Percentiles rank a stretch among this genome's conserved stretches.
phyloP scores from a whole-genome alignment of 2,329 filamentous ascomycete genomes.

The Colletotrichum sojae region DNA sequence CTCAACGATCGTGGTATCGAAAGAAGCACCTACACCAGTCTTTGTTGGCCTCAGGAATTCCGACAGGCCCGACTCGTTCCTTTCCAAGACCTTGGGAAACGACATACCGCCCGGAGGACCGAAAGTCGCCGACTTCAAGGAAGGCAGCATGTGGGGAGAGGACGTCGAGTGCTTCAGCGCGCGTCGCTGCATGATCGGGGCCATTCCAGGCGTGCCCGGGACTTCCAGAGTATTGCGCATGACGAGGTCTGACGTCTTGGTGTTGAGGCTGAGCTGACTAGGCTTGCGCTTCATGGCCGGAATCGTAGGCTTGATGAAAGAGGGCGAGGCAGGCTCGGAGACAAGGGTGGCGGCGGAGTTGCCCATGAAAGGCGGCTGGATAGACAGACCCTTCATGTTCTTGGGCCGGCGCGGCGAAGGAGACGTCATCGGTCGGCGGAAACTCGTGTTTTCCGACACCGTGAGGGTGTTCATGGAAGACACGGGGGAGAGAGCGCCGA shows the following conservation, averaged over 20 bases:
- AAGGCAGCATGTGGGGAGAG: constrained; percentile 76
- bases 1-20: constrained; percentile 64
- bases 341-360: constrained; percentile 61
- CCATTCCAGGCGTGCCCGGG: constrained; percentile 68
- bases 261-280: constrained; percentile 84
- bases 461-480: constrained; percentile 63
- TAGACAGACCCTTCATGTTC: constrained; percentile 87
- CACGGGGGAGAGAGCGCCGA: constrained; percentile 57
- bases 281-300: constrained; percentile 81
- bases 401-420: constrained; percentile 80
- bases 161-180: constrained; percentile 78
- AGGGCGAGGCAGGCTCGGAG: constrained; percentile 79
- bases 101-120: constrained; percentile 75
- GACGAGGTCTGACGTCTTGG: constrained; percentile 71
- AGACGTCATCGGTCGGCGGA: constrained; percentile 74
- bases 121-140: constrained; percentile 71
- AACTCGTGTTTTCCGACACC: constrained; percentile 55
- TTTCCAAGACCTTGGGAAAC: constrained; percentile 72
- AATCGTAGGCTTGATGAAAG: constrained; percentile 85
- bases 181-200: constrained; percentile 73
- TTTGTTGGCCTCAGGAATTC: constrained; percentile 69
- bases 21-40: constrained; percentile 52
- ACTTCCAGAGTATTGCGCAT: constrained; percentile 66
- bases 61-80: constrained; percentile 73
- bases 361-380: constrained; percentile 73